These are phyloP conservation scores for Aspergillus biplanus DNA, from an alignment of 495 filamentous ascomycete species.

Conservation along the genomic window DNA sequence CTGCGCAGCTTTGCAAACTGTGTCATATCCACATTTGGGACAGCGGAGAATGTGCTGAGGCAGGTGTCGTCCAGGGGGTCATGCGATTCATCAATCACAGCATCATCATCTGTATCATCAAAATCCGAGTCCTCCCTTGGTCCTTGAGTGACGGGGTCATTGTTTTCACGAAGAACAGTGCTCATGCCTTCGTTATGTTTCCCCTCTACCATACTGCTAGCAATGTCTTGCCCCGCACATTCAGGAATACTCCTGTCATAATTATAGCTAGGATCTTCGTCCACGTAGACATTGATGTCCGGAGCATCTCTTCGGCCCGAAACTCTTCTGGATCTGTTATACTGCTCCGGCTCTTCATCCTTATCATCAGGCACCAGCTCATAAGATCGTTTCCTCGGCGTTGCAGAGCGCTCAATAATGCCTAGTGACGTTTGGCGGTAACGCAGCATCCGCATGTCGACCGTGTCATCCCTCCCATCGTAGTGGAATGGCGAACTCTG, in stretches of 20 bases:
- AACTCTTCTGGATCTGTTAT: slow-evolving; percentile 41
- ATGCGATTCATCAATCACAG: slow-evolving; percentile 35
- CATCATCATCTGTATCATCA: slow-evolving; percentile 27
- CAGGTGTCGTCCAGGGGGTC: slow-evolving; percentile 73
- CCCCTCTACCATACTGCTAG: slow-evolving; percentile 45
- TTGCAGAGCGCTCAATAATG: slow-evolving; percentile 28
- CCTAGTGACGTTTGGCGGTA: slow-evolving; percentile 28
- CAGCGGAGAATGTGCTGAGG: slow-evolving; percentile 83
- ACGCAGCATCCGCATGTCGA: slow-evolving; percentile 34
- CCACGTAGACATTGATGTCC: slow-evolving; percentile 35
- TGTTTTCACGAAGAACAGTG: slow-evolving; percentile 41
- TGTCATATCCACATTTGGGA: slow-evolving; percentile 79
- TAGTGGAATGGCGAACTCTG: slow-evolving; percentile 46
- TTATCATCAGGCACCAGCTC: slow-evolving; percentile 40
- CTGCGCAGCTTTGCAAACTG: slow-evolving; percentile 72
- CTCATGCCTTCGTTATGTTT: slow-evolving; percentile 50
- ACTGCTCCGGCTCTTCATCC: slow-evolving; percentile 27
- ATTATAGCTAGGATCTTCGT: slow-evolving; percentile 36
- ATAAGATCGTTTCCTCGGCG: slow-evolving; percentile 44
- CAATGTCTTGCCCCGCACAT: slow-evolving; percentile 26
- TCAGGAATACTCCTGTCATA: slow-evolving; percentile 31
- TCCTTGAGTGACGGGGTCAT: slow-evolving; percentile 21
- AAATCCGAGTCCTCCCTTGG: slow-evolving; percentile 30
- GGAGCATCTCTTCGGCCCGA: slow-evolving; percentile 28
- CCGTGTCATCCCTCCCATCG: slow-evolving; percentile 38